These are phyloP conservation scores for Cymbopogon citratus DNA, from an alignment of 176 grass and related monocot genomes.

Conservation along the genomic window DNA sequence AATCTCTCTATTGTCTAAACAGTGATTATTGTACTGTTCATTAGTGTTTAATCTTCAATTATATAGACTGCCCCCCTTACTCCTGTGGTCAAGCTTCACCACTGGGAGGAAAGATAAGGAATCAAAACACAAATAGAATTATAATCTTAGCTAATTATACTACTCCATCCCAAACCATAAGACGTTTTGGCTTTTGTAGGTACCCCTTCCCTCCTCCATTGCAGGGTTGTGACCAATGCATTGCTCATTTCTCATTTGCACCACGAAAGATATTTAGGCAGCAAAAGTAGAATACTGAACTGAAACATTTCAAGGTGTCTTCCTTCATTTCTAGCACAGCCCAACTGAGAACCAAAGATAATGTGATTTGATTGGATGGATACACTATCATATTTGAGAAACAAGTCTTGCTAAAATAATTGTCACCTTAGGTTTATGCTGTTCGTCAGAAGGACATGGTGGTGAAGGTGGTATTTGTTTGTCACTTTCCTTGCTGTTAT, in stretches of 20 bases:
- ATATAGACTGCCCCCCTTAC: too few relatives aligned
- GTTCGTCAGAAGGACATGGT: not conserved
- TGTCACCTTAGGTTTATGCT: not conserved
- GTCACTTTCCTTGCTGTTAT: not conserved
- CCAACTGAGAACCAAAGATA: slow-evolving; percentile 9
- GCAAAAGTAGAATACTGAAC: not conserved
- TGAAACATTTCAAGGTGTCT: not conserved
- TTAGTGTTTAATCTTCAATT: too few relatives aligned
- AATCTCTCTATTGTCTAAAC: not conserved
- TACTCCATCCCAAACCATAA: too few relatives aligned
- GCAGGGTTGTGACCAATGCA: not conserved
- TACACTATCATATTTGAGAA: not conserved
- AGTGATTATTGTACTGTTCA: too few relatives aligned
- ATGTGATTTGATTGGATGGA: not conserved
- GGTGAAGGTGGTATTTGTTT: not conserved
- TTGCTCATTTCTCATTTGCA: not conserved
- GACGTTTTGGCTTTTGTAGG: too few relatives aligned
- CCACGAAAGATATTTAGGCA: not conserved
- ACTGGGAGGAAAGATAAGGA: not conserved
- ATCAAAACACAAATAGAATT: not conserved
- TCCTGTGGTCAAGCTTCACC: too few relatives aligned
- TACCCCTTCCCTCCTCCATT: not conserved
- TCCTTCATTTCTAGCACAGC: not conserved
- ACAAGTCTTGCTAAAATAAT: not conserved
- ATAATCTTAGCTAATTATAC: too few relatives aligned